phyloP scores from a whole-genome alignment of 1,284 basidiomycete genomes.

The Erythrobasidium hasegawianum region DNA sequence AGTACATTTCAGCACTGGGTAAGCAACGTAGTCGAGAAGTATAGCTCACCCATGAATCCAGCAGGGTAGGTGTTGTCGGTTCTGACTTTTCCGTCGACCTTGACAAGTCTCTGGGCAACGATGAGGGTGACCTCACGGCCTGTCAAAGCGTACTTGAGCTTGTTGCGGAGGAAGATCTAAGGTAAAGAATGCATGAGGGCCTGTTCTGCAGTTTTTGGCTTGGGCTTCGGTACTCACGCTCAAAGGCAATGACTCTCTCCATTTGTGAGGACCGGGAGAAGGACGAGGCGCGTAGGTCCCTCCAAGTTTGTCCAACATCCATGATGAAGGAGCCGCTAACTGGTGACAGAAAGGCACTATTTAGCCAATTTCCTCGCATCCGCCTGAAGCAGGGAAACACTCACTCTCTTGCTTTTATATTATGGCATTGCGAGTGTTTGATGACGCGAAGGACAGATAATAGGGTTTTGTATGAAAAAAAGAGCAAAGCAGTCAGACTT shows the following conservation, averaged over 20 bases:
- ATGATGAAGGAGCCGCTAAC: conserved; percentile 94
- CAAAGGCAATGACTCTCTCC: conserved; percentile 81
- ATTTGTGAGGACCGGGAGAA: conserved; percentile 97
- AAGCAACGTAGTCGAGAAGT: conserved; percentile 14
- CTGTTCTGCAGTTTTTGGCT: neutral
- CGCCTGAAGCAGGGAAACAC: too few species aligned
- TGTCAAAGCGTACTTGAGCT: conserved; percentile 97
- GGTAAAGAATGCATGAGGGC: conserved; percentile 54
- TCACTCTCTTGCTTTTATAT: too few species aligned
- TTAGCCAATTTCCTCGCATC: neutral
- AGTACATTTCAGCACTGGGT: neutral
- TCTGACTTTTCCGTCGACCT: conserved; percentile 98
- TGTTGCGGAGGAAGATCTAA: conserved; percentile 95
- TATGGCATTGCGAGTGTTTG: too few species aligned
- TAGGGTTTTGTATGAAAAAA: conserved; percentile 5
- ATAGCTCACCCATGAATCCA: conserved; percentile 84
- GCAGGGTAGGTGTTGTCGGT: conserved; percentile 96
- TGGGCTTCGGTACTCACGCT: conserved; percentile 45
- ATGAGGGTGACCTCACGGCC: conserved; percentile 94
- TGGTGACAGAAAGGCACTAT: conserved; percentile 47
- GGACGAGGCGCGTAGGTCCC: conserved; percentile 77
- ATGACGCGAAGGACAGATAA: conserved; percentile 28
- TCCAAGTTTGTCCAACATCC: conserved; percentile 89
- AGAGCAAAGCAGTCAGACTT: conserved; percentile 19
- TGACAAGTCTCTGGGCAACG: conserved; percentile 93